Evolutionary conservation across 2,329 filamentous ascomycete genomes (phyloP).

Genomic region (Ambrosiella xylebori): DNA sequence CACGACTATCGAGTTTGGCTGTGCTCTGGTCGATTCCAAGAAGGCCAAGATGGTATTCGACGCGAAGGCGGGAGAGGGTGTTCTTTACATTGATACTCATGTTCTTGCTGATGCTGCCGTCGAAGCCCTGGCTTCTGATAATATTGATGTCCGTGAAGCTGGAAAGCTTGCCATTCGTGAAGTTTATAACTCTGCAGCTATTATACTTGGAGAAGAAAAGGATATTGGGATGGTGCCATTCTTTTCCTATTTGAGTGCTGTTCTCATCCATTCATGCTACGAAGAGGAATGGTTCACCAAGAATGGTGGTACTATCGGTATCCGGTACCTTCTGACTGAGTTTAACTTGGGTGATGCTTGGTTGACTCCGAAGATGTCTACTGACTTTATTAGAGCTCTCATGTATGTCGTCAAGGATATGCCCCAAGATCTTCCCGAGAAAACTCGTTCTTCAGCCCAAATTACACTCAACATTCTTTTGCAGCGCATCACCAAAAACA

Average conservation of each 20-base stretch:
- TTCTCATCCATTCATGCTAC: conserved; percentile 87
- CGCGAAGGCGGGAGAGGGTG: conserved; percentile 70
- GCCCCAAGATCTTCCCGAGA: conserved; percentile 81
- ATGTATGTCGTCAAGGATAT: conserved; percentile 98
- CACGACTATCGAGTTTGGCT: conserved; percentile 73
- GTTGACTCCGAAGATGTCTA: conserved; percentile 57
- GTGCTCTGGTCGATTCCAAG: conserved; percentile 65
- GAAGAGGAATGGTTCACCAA: conserved; percentile 99
- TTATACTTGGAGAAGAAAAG: conserved; percentile 60
- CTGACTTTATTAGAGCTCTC: conserved; percentile 77
- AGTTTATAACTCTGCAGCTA: conserved; percentile 57
- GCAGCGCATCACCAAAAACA: conserved; percentile 57
- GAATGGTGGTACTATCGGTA: conserved; percentile 77
- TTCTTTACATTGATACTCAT: conserved; percentile 70
- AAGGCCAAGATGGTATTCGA: conserved; percentile 66
- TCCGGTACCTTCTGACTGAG: conserved; percentile 71
- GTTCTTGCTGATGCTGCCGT: conserved; percentile 79
- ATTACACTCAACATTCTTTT: conserved; percentile 67
- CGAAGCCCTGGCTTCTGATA: conserved; percentile 76
- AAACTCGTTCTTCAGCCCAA: conserved; percentile 68
- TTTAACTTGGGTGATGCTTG: conserved; percentile 71
- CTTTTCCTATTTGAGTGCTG: conserved; percentile 65
- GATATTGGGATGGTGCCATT: conserved; percentile 64
- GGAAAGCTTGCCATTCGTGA: conserved; percentile 63
- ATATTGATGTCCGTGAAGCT: conserved; percentile 60